Evolutionary conservation across 1,139 yeast genomes (phyloP).

Genomic region (Lodderomyces elongisporus): DNA sequence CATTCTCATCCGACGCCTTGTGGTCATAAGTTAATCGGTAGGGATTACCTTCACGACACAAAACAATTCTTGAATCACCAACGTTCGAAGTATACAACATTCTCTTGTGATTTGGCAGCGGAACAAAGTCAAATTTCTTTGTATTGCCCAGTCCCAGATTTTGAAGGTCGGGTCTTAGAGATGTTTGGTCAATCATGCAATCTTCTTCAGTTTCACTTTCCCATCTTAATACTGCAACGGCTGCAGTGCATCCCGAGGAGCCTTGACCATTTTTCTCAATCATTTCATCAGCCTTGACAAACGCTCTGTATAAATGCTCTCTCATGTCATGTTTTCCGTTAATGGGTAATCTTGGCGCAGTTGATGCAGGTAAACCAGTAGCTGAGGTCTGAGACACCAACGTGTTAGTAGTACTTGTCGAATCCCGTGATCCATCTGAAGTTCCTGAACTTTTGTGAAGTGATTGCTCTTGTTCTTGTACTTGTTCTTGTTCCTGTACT

Average conservation of each 20-base stretch:
- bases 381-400: background rate
- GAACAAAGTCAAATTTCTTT: constrained; percentile 39
- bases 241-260: constrained; percentile 90
- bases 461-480: background rate
- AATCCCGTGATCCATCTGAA: background rate
- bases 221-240: constrained; percentile 89
- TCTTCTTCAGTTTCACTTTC: constrained; percentile 30
- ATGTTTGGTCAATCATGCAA: constrained; percentile 5
- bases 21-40: constrained; percentile 87
- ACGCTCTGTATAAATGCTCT: constrained; percentile 54
- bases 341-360: constrained; percentile 10
- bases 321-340: constrained; percentile 35
- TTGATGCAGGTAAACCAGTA: background rate
- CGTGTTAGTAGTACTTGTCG: background rate
- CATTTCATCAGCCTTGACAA: constrained; percentile 67
- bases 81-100: constrained; percentile 92
- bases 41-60: constrained; percentile 70
- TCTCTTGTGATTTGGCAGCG: constrained; percentile 48
- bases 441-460: background rate
- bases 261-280: constrained; percentile 59
- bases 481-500: background rate
- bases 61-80: constrained; percentile 85
- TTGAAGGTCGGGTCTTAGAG: background rate
- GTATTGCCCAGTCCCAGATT: background rate
- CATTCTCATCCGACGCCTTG: constrained; percentile 80